Conservation (phyloP, 2,329 filamentous ascomycete species). For the Penicillium sp. region DNA sequence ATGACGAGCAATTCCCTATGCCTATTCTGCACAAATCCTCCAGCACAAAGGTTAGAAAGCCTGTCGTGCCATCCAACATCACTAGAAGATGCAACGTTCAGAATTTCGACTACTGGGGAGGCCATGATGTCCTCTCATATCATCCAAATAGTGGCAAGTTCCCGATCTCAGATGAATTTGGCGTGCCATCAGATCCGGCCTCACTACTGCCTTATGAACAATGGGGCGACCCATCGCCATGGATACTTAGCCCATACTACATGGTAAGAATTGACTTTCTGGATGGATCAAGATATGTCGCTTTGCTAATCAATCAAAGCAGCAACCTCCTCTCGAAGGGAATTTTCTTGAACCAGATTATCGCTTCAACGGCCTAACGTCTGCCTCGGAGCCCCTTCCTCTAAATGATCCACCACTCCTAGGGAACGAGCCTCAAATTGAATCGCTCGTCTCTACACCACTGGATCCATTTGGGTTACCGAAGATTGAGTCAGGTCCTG, state of each 20-base stretch:
- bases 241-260: not conserved
- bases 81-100: not conserved
- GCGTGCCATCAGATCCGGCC: not conserved
- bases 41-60: constrained; percentile 10
- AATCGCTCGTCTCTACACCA: not conserved
- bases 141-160: not conserved
- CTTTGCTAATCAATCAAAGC: not conserved
- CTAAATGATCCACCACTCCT: not conserved
- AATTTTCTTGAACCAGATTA: constrained; percentile 1
- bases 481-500: not conserved
- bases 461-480: not conserved
- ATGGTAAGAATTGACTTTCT: constrained; percentile 1
- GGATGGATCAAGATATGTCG: not conserved
- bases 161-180: not conserved
- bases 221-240: constrained; percentile 4
- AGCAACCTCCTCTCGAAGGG: not conserved
- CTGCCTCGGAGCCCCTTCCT: not conserved
- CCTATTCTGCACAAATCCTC: constrained; percentile 13
- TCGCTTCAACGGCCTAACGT: not conserved
- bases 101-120: constrained; percentile 4
- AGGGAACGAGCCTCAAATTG: not conserved
- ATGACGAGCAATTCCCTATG: constrained; percentile 3
- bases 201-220: not conserved
- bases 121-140: not conserved
- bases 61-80: not conserved